Base-by-base conservation (phyloP, 2,329 filamentous ascomycete genomes). In the Raffaelea ambrosiae region DNA sequence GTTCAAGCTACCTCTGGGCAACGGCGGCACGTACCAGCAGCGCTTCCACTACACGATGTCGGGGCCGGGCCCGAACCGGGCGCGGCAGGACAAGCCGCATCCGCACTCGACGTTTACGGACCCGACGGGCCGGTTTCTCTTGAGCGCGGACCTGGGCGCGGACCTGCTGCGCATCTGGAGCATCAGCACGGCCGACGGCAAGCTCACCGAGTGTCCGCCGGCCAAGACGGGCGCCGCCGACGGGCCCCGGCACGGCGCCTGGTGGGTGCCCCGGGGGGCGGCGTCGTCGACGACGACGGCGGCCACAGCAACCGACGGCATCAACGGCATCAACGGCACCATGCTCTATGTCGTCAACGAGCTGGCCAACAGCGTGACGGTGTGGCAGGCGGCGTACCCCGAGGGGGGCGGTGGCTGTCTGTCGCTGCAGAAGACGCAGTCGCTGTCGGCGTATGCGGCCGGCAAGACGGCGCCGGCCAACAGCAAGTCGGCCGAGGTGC, bases 401-500 rank as follows among this genome's bases (percentile, higher is more conserved):
- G 26, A n/a, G 14, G 21, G 42, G 3, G 22, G 26, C 48, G 51
- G 60, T 48, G 63, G 63, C 16, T 78, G 75, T 48, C 59, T 81
- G 18, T 51, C 57, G 1, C 71, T 81, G 39, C 61, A 59, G 2
- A 62, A 68, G 51, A 63, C 68, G 19, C 68, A 74, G 55, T 69
- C 66, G 2, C 58, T 71, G 9, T 69, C 69, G 2, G 75, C 74
- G 0, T 73, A 72, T 53, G 66, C 71, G 5, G 60, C 57, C 0
- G 69, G 69, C 26, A 63, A 61, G 47, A 60, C 66, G 2, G 61
- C 69, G 3, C 69, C 70, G 3, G 54, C 58, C 1, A 71, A 68
- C 16, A 69, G 72, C 52, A 77, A 77, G 51, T 72, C 74, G 0
- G 75, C 74, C 23, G 77, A 80, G 59, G 66, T 81, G n/a, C 66